phyloP scores from a whole-genome alignment of 805 yeast species.

The Yarrowia sp. region DNA sequence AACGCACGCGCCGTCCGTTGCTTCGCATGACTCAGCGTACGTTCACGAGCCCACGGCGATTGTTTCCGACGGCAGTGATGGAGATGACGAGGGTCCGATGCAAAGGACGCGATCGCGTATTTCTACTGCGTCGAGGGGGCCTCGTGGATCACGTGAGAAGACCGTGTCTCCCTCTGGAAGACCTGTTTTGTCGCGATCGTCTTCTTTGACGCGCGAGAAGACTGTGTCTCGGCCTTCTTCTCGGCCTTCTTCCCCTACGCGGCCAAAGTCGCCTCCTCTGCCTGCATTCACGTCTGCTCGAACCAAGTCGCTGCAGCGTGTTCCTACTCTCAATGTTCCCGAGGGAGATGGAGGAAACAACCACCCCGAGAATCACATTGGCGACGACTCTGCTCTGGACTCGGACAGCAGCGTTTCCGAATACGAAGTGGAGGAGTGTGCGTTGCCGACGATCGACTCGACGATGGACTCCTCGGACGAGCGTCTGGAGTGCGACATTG shows the following conservation, averaged over 20 bases:
- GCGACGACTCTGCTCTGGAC: background rate
- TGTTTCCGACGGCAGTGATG: background rate
- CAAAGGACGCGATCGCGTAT: background rate
- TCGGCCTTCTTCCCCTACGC: background rate
- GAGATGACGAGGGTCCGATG: background rate
- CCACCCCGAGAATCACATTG: background rate
- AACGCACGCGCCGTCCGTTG: background rate
- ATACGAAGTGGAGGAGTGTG: background rate
- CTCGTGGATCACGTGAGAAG: background rate
- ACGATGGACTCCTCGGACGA: background rate
- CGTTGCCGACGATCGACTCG: background rate
- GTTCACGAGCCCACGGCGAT: background rate
- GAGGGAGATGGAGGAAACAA: conserved; percentile 3
- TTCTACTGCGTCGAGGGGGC: background rate
- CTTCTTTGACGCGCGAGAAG: too few relatives aligned
- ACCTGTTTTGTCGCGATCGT: too few relatives aligned
- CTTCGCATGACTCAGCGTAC: background rate
- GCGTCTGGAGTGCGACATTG: background rate
- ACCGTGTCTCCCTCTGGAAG: background rate
- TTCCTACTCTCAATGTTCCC: background rate
- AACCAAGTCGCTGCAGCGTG: background rate
- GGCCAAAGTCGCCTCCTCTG: background rate
- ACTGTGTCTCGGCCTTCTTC: background rate
- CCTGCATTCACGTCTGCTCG: background rate
- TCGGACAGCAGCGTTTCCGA: background rate